Base-by-base conservation (phyloP, 345 rosid species). In the Eucalyptus erythrocorys region DNA sequence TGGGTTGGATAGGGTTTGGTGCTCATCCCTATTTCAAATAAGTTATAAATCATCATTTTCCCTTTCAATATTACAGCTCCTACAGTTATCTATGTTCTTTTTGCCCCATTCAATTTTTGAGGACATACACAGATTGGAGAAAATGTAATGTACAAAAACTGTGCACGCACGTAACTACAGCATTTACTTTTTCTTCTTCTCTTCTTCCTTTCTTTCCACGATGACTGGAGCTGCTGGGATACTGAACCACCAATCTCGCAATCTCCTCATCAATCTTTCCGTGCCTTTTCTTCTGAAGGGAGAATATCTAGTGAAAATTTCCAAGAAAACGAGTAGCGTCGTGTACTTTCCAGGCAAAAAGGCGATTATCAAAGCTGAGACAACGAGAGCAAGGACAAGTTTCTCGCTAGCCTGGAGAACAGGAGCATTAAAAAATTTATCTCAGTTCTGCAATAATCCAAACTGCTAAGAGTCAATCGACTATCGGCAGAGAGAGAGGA, bases 211-310 rank as follows among this genome's bases (percentile, higher is more conserved):
- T 89, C 93, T 95, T 85, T 94, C 95, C 66, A 96, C 93, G 88
- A 94, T 51, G 53, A 97, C 97, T 0, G 99, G 98, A 87, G 98
- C 99, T 2, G 98, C 99, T 1, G 99, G 99, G 89, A 95, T 92
- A 91, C 99, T 94, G 91, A 95, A 95, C 99, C 99, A 97, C 98
- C 99, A 97, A 88, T 96, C 99, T 91, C 94, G 94, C 90, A 95
- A 50, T 91, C 99, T 93, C 91, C 99, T 94, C 90, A 89, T 87
- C 90, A 92, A 91, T 91, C 97, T 92, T 86, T 96, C 99, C 0
- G 96, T 94, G 93, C 93, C 93, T 27, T 91, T 95, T 93, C 89
- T 94, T 86, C 99, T 91, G 26, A 90, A 91, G 3, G 97, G 99
- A 2, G 99, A 97, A 90, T 95, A 96, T 88, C 97, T 93, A 8